Percentiles rank a stretch among this genome's conserved stretches.
Evolutionary conservation across 371 early-diverging fungal species (phyloP).

Genomic region (Cladochytrium tenue): DNA sequence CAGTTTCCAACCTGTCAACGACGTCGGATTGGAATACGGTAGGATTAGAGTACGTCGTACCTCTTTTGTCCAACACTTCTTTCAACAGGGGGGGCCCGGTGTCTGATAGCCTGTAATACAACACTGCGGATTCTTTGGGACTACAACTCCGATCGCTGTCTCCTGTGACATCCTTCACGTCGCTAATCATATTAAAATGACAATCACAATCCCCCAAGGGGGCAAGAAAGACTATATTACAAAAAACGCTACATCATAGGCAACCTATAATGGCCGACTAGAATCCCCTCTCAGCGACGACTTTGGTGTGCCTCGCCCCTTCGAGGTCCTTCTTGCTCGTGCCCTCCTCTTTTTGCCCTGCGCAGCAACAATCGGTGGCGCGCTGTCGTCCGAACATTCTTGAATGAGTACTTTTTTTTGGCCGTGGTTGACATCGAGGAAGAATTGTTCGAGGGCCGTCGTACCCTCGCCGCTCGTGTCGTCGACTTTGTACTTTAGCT

Average conservation of each 20-base stretch:
- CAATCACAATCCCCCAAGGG: too few species aligned
- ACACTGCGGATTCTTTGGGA: background rate
- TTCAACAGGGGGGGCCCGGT: slow-evolving; percentile 26
- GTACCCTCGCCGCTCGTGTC: background rate
- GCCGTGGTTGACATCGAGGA: too few species aligned
- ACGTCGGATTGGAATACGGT: background rate
- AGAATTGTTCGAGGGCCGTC: too few species aligned
- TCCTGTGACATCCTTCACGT: background rate
- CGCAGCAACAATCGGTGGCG: too few species aligned
- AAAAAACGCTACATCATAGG: background rate
- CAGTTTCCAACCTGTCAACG: slow-evolving; percentile 30
- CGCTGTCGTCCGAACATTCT: too few species aligned
- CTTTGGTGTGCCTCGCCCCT: background rate
- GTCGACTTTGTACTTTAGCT: background rate
- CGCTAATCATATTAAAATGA: background rate
- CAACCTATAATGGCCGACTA: too few species aligned
- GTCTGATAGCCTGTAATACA: slow-evolving; percentile 32
- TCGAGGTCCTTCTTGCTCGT: too few species aligned
- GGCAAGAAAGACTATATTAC: too few species aligned
- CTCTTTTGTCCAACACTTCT: slow-evolving; percentile 30
- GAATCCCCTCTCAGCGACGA: too few species aligned
- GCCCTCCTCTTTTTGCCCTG: background rate
- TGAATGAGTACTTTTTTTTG: too few species aligned
- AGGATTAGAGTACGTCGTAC: slow-evolving; percentile 2
- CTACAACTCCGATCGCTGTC: background rate